Conservation (phyloP, 2,329 filamentous ascomycete genomes). For the Daldinia sp. region DNA sequence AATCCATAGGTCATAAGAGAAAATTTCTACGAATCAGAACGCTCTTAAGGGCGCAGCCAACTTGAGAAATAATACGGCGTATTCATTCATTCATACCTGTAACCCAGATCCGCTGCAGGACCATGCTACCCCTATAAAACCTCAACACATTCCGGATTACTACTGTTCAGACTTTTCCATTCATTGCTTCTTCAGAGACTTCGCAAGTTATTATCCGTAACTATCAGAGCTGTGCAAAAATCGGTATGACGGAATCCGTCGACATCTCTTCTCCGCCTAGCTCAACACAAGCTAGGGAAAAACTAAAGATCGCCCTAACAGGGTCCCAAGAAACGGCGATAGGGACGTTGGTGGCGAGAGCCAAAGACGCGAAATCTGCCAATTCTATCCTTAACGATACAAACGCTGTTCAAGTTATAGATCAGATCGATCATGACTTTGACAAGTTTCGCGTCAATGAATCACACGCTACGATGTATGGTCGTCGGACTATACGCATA, state of each 20-base stretch:
- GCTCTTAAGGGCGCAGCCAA: not conserved
- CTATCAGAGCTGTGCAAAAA: not conserved
- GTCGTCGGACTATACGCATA: constrained; percentile 39
- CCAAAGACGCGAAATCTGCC: constrained; percentile 38
- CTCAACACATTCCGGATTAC: not conserved
- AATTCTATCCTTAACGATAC: constrained; percentile 44
- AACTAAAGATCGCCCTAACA: constrained; percentile 40
- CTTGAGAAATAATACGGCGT: constrained; percentile 20
- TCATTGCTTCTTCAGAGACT: not conserved
- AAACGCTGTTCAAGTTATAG: constrained; percentile 37
- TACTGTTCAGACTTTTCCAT: not conserved
- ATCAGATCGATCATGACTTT: constrained; percentile 45
- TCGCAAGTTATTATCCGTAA: not conserved
- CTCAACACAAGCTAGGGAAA: constrained; percentile 8
- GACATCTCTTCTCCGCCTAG: not conserved
- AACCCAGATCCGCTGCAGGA: not conserved
- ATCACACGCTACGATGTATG: constrained; percentile 26
- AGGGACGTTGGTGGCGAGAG: constrained; percentile 44
- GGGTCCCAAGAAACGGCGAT: constrained; percentile 47
- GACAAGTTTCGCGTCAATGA: constrained; percentile 40
- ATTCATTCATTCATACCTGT: constrained; percentile 8
- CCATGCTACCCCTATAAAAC: not conserved
- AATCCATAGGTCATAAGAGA: not conserved
- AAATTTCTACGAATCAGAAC: not conserved
- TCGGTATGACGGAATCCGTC: not conserved